A percentile compares a stretch with the other conserved stretches of the same genome.
These are phyloP conservation scores for Coniochaeta prunicola DNA, from an alignment of 2,329 filamentous ascomycete genomes.

Conservation along the genomic window DNA sequence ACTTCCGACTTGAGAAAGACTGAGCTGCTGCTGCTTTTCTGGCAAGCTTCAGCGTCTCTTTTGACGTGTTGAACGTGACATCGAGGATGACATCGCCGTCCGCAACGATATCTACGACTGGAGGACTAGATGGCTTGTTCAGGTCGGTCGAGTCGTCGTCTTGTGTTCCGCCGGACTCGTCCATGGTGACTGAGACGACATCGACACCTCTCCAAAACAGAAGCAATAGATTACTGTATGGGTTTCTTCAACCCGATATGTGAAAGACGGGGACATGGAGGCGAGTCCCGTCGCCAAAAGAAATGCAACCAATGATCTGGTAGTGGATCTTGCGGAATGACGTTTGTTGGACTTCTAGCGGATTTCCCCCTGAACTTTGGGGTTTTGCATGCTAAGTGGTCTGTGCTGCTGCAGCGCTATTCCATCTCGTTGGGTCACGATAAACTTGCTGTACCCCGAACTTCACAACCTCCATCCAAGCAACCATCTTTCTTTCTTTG, in stretches of 20 bases:
- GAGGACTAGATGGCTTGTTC: not conserved
- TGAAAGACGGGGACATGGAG: too few species aligned
- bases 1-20: slow-evolving; percentile 8
- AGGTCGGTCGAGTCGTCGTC: slow-evolving; percentile 9
- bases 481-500: too few species aligned
- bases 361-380: too few species aligned
- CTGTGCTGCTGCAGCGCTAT: not conserved
- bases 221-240: too few species aligned
- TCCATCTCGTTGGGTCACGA: not conserved
- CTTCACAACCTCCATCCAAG: too few species aligned
- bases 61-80: slow-evolving; percentile 56
- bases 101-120: slow-evolving; percentile 38
- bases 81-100: slow-evolving; percentile 60
- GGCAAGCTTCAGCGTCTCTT: slow-evolving; percentile 37
- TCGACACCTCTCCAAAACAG: not conserved
- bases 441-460: too few species aligned
- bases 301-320: too few species aligned
- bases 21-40: slow-evolving; percentile 31
- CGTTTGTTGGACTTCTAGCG: too few species aligned
- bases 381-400: not conserved
- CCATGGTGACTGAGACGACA: slow-evolving; percentile 11
- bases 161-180: slow-evolving; percentile 12
- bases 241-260: too few species aligned
- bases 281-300: too few species aligned
- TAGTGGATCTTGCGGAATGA: too few species aligned